A percentile compares a stretch with the other conserved stretches of the same genome.
Conservation (phyloP, 805 yeast genomes). For the Yamadazyma laniorum region DNA sequence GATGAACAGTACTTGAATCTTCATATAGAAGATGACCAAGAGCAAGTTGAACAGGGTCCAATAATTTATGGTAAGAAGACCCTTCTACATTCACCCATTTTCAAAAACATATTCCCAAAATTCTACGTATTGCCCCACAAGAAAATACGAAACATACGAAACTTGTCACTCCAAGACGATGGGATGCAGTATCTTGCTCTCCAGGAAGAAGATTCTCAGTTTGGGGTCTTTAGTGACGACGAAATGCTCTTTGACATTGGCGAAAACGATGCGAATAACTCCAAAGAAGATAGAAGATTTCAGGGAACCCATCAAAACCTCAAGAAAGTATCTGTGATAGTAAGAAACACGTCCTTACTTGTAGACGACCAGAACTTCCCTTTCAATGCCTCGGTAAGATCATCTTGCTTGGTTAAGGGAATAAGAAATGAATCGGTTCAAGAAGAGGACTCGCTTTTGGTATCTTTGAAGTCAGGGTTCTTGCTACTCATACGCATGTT, state of each 20-base stretch:
- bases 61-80: slow-evolving; percentile 30
- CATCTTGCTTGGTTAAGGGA: slow-evolving; percentile 29
- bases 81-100: slow-evolving; percentile 40
- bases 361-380: slow-evolving; percentile 31
- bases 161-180: slow-evolving; percentile 37
- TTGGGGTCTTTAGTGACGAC: slow-evolving; percentile 37
- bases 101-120: slow-evolving; percentile 29
- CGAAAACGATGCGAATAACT: not conserved
- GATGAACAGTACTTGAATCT: slow-evolving; percentile 14
- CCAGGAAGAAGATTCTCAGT: slow-evolving; percentile 36
- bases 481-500: slow-evolving; percentile 39
- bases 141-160: slow-evolving; percentile 32
- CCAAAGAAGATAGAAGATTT: not conserved
- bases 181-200: slow-evolving; percentile 33
- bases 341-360: slow-evolving; percentile 30
- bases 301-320: not conserved
- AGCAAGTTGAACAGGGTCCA: slow-evolving; percentile 2
- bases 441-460: slow-evolving; percentile 38
- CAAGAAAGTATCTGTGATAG: slow-evolving; percentile 23
- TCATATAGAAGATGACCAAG: slow-evolving; percentile 1
- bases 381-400: slow-evolving; percentile 30
- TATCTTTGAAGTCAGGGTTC: slow-evolving; percentile 41
- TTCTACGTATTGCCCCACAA: slow-evolving; percentile 33
- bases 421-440: slow-evolving; percentile 13
- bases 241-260: slow-evolving; percentile 18